Evolutionary conservation across 148 eudicot genomes (phyloP).

Genomic region (Amaranthus hypochondriacus): DNA sequence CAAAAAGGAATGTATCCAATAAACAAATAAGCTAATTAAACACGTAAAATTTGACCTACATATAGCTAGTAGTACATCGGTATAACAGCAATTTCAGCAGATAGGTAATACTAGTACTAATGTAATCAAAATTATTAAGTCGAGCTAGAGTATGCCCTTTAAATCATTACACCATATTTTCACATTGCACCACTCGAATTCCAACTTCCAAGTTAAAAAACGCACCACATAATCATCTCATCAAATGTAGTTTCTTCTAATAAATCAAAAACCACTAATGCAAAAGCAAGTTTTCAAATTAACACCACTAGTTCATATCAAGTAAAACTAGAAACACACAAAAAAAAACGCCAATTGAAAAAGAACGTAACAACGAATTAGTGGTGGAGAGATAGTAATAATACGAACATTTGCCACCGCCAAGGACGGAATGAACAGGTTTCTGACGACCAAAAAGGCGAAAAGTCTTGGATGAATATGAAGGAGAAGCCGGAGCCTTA

Average conservation of each 20-base stretch:
- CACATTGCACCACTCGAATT: neutral
- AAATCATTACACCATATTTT: no score
- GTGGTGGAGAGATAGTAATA: neutral
- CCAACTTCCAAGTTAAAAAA: neutral
- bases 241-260: neutral
- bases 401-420: conserved; percentile 69
- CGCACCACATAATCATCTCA: neutral
- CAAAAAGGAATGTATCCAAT: no score
- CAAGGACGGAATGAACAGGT: conserved; percentile 65
- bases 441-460: conserved; percentile 68
- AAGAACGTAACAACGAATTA: neutral
- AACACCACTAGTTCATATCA: neutral
- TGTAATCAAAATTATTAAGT: no score
- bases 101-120: no score
- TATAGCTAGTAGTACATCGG: no score
- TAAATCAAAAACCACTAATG: neutral
- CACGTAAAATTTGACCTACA: no score
- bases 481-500: conserved; percentile 8
- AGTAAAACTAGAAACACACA: neutral
- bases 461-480: conserved; percentile 45
- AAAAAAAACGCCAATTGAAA: neutral
- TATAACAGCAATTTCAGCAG: no score
- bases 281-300: neutral
- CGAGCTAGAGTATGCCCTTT: no score
- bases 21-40: no score